Base-by-base conservation (phyloP, 352 stramenopile species). In the Pythium scleroteichum region DNA sequence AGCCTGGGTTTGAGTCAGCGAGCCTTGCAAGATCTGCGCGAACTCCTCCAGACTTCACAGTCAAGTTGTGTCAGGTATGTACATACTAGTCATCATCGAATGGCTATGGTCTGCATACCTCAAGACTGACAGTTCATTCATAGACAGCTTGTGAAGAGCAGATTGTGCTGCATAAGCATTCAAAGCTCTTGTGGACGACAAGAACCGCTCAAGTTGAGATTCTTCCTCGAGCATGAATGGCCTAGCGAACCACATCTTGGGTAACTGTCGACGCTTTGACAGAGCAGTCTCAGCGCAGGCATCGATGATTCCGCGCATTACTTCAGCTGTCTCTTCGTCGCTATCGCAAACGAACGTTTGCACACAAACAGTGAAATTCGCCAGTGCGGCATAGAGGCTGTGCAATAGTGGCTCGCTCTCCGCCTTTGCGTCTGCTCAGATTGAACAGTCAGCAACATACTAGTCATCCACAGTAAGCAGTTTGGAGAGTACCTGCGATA, bases 141-240 rank as follows among this genome's bases (percentile, higher is more conserved):
- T 67, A 16, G 71, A 80, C 17, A 90, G 73, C 45, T 78, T 83
- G 57, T 92, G 76, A 6, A 92, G 64, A 13, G 91, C 56, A 6
- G 81, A 90, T 53, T 92, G 83, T 23, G 83, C 79, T 26, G 79
- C 76, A 51, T 79, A 87, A 29, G 76, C 62, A 38, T 79, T 91
- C 19, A 92, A 29, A 40, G 88, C 70, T 47, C 64, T 60, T 26
- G 83, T 92, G 13, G 83, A 91, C 12, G 79, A 79, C 17, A 92
- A 55, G 63, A 92, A 90, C 7, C 75, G 72, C 58, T 92, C 83
- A 22, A 85, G 71, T 64, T 90, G 83, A 0, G 83, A 92, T 57
- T 89, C 81, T 54, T 91, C 81, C 54, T 91, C 81, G 23, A 91
- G 50, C 32, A 92, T 63, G 23, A 88, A 92, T 23, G 80, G 81